Percentiles rank a stretch among this genome's conserved stretches.
Conservation (phyloP, 1,139 yeast species). For the Candida frijolesensis region DNA sequence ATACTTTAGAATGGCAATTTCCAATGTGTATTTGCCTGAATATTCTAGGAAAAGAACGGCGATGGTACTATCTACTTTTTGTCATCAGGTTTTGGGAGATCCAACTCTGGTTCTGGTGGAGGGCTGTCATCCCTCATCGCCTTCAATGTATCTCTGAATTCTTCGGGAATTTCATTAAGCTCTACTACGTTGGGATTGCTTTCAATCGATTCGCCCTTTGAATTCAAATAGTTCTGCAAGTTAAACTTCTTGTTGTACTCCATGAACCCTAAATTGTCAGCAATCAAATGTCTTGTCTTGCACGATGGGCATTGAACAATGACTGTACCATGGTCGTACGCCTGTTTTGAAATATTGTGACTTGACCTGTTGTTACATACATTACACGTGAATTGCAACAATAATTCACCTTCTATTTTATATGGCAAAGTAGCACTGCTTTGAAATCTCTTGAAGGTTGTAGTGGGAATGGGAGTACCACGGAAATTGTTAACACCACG, state of each 20-base stretch:
- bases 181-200: conserved; percentile 63
- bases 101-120: conserved; percentile 24
- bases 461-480: background rate
- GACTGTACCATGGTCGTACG: conserved; percentile 85
- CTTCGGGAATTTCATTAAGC: conserved; percentile 73
- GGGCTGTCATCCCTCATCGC: conserved; percentile 62
- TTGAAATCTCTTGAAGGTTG: background rate
- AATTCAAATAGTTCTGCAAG: conserved; percentile 75
- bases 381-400: conserved; percentile 93
- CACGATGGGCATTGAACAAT: conserved; percentile 92
- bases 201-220: conserved; percentile 74
- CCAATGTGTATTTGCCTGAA: background rate
- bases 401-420: conserved; percentile 34
- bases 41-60: background rate
- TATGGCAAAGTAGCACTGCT: conserved; percentile 1
- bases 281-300: conserved; percentile 83
- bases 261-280: conserved; percentile 87
- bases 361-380: conserved; percentile 82
- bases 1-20: background rate
- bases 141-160: conserved; percentile 55
- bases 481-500: background rate
- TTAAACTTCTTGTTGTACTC: conserved; percentile 67
- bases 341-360: conserved; percentile 88
- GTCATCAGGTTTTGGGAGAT: conserved; percentile 18
- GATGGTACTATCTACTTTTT: background rate